Evolutionary conservation across 768 basidiomycete species (phyloP).

Genomic region (Nevesoporus exiguus): DNA sequence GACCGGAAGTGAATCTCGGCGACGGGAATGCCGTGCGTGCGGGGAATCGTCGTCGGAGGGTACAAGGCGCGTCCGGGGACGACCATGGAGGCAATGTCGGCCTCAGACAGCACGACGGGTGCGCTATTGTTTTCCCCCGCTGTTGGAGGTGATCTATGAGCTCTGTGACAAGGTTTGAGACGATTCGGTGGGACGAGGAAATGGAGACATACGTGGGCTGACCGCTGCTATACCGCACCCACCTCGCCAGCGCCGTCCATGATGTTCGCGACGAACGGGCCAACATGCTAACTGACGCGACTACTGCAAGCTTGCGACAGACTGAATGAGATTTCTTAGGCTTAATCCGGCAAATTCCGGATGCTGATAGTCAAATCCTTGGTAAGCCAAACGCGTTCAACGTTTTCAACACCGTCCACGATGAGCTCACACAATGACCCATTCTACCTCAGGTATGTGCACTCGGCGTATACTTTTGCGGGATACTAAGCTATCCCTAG

Average conservation of each 20-base stretch:
- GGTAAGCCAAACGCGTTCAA: neutral
- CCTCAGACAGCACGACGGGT: conserved; percentile 32
- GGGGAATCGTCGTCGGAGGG: conserved; percentile 53
- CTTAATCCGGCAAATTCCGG: conserved; percentile 1
- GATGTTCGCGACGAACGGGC: conserved; percentile 18
- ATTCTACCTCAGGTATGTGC: conserved; percentile 70
- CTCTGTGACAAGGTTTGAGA: neutral
- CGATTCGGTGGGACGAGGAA: neutral
- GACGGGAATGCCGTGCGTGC: conserved; percentile 68
- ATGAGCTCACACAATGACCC: conserved; percentile 52
- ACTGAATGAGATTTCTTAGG: neutral
- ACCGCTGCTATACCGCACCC: conserved; percentile 18
- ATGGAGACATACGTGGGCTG: conserved; percentile 12
- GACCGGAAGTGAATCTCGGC: conserved; percentile 83
- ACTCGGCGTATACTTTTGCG: neutral
- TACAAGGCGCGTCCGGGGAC: conserved; percentile 61
- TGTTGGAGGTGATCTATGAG: neutral
- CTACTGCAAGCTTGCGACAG: too few relatives aligned
- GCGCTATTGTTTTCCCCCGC: neutral
- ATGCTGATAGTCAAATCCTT: neutral
- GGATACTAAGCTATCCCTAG: conserved; percentile 29
- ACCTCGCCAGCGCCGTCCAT: conserved; percentile 19
- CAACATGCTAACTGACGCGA: conserved; percentile 35
- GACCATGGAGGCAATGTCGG: conserved; percentile 48
- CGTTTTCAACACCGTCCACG: conserved; percentile 16